These are phyloP conservation scores for Cyberlindnera euphorbiiphila DNA, from an alignment of 805 yeast species.

Conservation along the genomic window DNA sequence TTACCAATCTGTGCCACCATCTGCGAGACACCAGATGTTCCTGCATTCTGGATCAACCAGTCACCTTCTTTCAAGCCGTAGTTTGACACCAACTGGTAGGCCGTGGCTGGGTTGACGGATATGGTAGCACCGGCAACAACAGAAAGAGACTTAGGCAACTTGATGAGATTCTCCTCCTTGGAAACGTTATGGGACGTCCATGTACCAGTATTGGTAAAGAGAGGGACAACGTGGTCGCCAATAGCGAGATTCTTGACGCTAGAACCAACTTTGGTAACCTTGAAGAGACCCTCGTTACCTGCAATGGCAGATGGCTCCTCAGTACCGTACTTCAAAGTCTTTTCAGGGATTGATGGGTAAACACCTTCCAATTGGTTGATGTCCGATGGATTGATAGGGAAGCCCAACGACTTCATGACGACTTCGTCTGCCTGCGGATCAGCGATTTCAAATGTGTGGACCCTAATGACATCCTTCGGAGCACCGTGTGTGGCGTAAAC, in stretches of 20 bases:
- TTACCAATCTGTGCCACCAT: conserved; percentile 86
- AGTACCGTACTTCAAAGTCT: conserved; percentile 49
- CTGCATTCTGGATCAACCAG: conserved; percentile 96
- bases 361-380: conserved; percentile 81
- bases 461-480: conserved; percentile 50
- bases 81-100: conserved; percentile 79
- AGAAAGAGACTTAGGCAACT: conserved; percentile 47
- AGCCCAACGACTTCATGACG: conserved; percentile 66
- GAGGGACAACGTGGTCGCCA: conserved; percentile 91
- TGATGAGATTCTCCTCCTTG: conserved; percentile 47
- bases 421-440: conserved; percentile 45
- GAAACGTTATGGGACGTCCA: conserved; percentile 83
- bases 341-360: conserved; percentile 73
- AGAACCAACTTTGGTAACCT: conserved; percentile 70
- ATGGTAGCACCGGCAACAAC: conserved; percentile 78
- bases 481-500: conserved; percentile 68
- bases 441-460: conserved; percentile 49
- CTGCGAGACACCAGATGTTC: conserved; percentile 92
- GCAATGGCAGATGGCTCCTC: conserved; percentile 72
- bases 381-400: conserved; percentile 90
- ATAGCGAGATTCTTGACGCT: conserved; percentile 41
- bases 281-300: conserved; percentile 92
- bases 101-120: conserved; percentile 89
- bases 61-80: conserved; percentile 48
- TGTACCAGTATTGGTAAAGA: conserved; percentile 78